These are phyloP conservation scores for Arbutus unedo DNA, from an alignment of 148 eudicot genomes.

Conservation along the genomic window DNA sequence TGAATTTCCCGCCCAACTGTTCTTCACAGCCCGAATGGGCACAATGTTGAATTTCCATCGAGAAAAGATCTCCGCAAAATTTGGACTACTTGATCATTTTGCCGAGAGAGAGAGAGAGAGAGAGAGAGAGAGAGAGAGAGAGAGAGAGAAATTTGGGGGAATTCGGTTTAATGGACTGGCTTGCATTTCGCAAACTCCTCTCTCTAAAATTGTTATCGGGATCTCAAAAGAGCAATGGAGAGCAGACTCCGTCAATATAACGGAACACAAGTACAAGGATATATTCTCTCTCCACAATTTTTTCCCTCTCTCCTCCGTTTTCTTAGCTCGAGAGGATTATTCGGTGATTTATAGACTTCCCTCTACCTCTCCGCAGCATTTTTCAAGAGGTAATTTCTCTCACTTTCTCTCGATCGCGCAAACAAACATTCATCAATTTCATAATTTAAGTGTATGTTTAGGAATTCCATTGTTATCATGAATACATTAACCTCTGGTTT, in stretches of 20 bases:
- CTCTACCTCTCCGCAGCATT: not conserved
- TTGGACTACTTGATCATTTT: slow-evolving; percentile 8
- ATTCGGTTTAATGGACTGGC: slow-evolving; percentile 9
- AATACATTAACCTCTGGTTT: not conserved
- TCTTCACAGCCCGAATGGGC: not conserved
- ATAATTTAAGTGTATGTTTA: not conserved
- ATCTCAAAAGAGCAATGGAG: not conserved
- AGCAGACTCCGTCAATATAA: not conserved
- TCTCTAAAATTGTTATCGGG: not conserved
- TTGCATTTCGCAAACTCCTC: not conserved
- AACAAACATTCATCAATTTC: not conserved
- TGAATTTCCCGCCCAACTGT: too few species aligned
- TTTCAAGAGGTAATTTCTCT: slow-evolving; percentile 13
- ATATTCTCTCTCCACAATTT: not conserved
- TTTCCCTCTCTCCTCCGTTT: slow-evolving; percentile 5
- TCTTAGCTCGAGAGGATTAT: slow-evolving; percentile 11
- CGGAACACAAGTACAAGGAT: not conserved
- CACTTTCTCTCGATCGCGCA: not conserved
- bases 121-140: slow-evolving; percentile 1
- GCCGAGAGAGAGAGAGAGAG: slow-evolving; percentile 9
- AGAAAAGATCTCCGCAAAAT: too few species aligned
- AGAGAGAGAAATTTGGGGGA: slow-evolving; percentile 8
- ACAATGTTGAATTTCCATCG: too few species aligned
- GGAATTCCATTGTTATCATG: not conserved
- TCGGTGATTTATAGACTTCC: slow-evolving; percentile 13